Evolutionary conservation across 345 rosid genomes (phyloP).

Genomic region (Physaria fendleri): DNA sequence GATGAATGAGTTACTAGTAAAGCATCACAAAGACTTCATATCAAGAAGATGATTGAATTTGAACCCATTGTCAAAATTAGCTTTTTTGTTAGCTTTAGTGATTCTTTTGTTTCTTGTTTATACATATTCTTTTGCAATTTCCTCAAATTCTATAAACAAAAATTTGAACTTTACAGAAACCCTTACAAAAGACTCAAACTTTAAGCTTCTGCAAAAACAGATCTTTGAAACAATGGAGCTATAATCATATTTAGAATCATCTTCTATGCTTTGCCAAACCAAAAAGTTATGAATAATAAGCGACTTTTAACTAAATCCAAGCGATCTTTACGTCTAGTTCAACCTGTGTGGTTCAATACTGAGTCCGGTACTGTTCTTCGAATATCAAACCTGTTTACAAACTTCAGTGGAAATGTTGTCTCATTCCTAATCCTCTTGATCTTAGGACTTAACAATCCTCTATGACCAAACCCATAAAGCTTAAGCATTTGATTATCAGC

Average conservation of each 20-base stretch:
- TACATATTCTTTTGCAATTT: background rate
- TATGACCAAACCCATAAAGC: slow-evolving; percentile 80
- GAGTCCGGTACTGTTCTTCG: slow-evolving; percentile 39
- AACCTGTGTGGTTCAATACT: too few relatives aligned
- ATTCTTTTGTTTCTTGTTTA: slow-evolving; percentile 23
- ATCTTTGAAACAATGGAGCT: background rate
- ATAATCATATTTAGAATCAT: background rate
- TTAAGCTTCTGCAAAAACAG: background rate
- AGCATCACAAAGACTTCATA: slow-evolving; percentile 37
- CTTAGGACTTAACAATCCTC: slow-evolving; percentile 91
- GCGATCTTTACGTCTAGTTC: too few relatives aligned
- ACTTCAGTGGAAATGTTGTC: slow-evolving; percentile 58
- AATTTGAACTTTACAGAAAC: too few relatives aligned
- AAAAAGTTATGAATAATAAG: too few relatives aligned
- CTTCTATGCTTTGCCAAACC: background rate
- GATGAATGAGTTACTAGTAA: slow-evolving; percentile 47
- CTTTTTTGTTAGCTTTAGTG: background rate
- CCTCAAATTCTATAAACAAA: too few relatives aligned
- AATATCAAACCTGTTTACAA: slow-evolving; percentile 70
- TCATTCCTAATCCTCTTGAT: slow-evolving; percentile 84
- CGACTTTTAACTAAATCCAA: too few relatives aligned
- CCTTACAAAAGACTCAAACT: too few relatives aligned
- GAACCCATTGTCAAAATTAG: too few relatives aligned
- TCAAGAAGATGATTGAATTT: slow-evolving; percentile 16
- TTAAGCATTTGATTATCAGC: slow-evolving; percentile 92